Evolutionary conservation across 2,329 filamentous ascomycete genomes (phyloP), one percentile per base, ranked within the genome.

Genomic region (Colletotrichum viniferum): DNA sequence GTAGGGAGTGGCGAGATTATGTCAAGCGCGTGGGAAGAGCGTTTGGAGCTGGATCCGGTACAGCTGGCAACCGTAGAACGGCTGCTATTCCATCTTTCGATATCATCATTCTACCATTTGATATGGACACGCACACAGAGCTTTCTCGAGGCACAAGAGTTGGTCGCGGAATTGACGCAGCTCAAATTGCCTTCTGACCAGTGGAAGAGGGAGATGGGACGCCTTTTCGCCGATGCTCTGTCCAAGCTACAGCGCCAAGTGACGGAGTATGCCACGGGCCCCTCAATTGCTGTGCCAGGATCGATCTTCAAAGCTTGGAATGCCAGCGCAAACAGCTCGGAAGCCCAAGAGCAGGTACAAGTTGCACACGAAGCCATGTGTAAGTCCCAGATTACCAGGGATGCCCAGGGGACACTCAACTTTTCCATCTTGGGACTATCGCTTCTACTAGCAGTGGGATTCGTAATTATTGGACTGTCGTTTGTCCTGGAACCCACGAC

Each of bases 171-270:
- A 9, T 26, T 74, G 13, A 66, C 30, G 26, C 72, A 71, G 38
- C 9, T 71, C 7, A 21, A 24, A 4, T 14, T 74, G 12, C 72
- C 68, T 4, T 38, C 68, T 2, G 34, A 74, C 18, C 72, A 74
- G 61, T 74, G 72, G 72, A 9, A 71, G n/a, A 56, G 61, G 1
- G 72, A 74, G 14, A 71, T 74, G 68, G 55, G 5, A 2, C 43
- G 55, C 7, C 68, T 74, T 7, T 71, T 74, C 43, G 43, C n/a
- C 14, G 64, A 26, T 26, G 28, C 28, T 2, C 10, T 55, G 10
- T 43, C 64, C 28, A 56, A 56, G 43, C n/a, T 67, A 18, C 64
- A 55, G 64, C 48, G 26, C n/a, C 64, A 55, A 30, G n/a, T 18
- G 9, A 14, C 16, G 26, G 64, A 56, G 64, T 67, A 67, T 18